Evolutionary conservation across 768 basidiomycete species (phyloP).

Genomic region (Lanmaoa pseudosensibilis): DNA sequence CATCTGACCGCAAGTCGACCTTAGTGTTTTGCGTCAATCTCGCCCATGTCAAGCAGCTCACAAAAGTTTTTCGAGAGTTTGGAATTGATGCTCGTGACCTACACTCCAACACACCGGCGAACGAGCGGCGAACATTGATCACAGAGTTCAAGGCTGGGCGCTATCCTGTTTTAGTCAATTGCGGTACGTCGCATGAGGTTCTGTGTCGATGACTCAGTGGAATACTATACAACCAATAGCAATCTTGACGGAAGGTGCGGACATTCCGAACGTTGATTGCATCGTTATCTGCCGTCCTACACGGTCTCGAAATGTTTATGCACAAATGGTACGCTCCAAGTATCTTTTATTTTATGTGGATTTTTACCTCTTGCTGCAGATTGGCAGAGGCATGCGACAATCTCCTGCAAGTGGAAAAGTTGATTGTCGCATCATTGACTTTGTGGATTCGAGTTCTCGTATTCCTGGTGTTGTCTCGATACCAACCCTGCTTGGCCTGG

Average conservation of each 20-base stretch:
- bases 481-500: slow-evolving; percentile 84
- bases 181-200: slow-evolving; percentile 51
- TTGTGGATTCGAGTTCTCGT: slow-evolving; percentile 74
- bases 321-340: slow-evolving; percentile 74
- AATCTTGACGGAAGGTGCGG: slow-evolving; percentile 90
- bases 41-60: slow-evolving; percentile 74
- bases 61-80: slow-evolving; percentile 64
- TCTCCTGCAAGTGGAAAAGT: slow-evolving; percentile 78
- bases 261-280: slow-evolving; percentile 94
- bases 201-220: background rate
- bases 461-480: slow-evolving; percentile 72
- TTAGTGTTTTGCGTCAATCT: slow-evolving; percentile 90
- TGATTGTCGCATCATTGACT: slow-evolving; percentile 88
- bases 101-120: slow-evolving; percentile 62
- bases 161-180: slow-evolving; percentile 89
- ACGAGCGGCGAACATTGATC: slow-evolving; percentile 65
- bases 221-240: slow-evolving; percentile 38
- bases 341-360: background rate
- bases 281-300: slow-evolving; percentile 87
- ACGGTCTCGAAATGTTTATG: slow-evolving; percentile 82
- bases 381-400: slow-evolving; percentile 88
- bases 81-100: slow-evolving; percentile 87
- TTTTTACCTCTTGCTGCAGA: slow-evolving; percentile 46
- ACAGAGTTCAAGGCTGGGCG: slow-evolving; percentile 64
- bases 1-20: slow-evolving; percentile 75